Evolutionary conservation across 257 asterid genomes (phyloP).

Genomic region (Solanum sejunctum): DNA sequence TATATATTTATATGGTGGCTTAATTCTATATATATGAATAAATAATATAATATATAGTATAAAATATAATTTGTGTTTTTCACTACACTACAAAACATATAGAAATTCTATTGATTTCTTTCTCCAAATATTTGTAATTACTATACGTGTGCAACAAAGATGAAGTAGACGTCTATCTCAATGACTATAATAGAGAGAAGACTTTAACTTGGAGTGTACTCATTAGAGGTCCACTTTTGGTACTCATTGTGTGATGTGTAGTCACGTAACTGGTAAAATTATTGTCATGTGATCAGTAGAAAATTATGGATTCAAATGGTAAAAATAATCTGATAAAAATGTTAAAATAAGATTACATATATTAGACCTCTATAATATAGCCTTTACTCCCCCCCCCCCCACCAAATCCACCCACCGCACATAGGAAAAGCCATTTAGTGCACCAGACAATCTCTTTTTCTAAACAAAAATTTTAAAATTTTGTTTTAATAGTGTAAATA

Average conservation of each 20-base stretch:
- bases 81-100: not conserved
- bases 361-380: accelerated
- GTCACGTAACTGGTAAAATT: not conserved
- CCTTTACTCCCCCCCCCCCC: not conserved
- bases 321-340: not conserved
- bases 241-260: not conserved
- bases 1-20: not conserved
- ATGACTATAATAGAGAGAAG: not conserved
- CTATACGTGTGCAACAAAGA: constrained; percentile 26
- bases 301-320: accelerated
- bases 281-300: accelerated
- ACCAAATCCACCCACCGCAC: not conserved
- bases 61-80: not conserved
- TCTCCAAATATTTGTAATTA: constrained; percentile 31
- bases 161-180: constrained; percentile 53
- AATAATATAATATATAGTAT: not conserved
- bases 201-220: constrained; percentile 22
- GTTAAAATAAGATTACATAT: accelerated
- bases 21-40: not conserved
- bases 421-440: not conserved
- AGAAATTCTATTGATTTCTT: constrained; percentile 1
- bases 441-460: not conserved
- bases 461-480: not conserved
- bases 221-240: constrained; percentile 15
- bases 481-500: not conserved